A percentile compares a stretch with the other conserved stretches of the same genome.
Evolutionary conservation across 805 yeast species (phyloP).

Genomic region (Candida namnaoensis): DNA sequence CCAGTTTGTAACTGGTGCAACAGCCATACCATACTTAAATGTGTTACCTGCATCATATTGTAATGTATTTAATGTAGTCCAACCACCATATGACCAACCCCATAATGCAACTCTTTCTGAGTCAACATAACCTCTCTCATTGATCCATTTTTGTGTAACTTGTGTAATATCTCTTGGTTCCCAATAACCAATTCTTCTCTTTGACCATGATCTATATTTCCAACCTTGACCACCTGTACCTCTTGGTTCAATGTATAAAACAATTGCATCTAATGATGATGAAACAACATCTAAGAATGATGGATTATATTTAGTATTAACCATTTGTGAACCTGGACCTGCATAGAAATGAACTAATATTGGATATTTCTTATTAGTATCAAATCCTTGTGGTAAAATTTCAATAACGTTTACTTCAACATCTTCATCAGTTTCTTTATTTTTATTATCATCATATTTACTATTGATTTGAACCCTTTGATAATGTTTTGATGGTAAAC

Average conservation of each 20-base stretch:
- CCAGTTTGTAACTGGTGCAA: slow-evolving; percentile 98
- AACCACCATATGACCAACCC: slow-evolving; percentile 99
- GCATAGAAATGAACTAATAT: slow-evolving; percentile 90
- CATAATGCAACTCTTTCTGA: slow-evolving; percentile 67
- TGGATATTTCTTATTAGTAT: slow-evolving; percentile 53
- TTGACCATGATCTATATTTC: slow-evolving; percentile 66
- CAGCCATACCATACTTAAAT: slow-evolving; percentile 88
- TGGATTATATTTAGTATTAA: slow-evolving; percentile 46
- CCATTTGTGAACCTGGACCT: slow-evolving; percentile 92
- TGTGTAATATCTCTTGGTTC: slow-evolving; percentile 84
- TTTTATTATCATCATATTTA: slow-evolving; percentile 30
- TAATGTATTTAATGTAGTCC: slow-evolving; percentile 78
- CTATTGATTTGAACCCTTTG: slow-evolving; percentile 37
- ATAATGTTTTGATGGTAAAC: slow-evolving; percentile 45
- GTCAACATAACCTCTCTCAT: slow-evolving; percentile 50
- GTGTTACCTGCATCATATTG: slow-evolving; percentile 69
- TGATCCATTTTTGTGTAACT: slow-evolving; percentile 57
- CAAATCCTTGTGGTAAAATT: slow-evolving; percentile 66
- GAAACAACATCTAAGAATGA: slow-evolving; percentile 71
- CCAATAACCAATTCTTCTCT: slow-evolving; percentile 70
- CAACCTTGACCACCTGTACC: slow-evolving; percentile 92
- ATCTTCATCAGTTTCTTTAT: slow-evolving; percentile 1
- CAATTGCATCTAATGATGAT: slow-evolving; percentile 71
- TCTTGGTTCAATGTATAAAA: slow-evolving; percentile 92
- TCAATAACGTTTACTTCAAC: slow-evolving; percentile 59